Evolutionary conservation across 306 rosid genomes (phyloP), one percentile per base, ranked within the genome.

Genomic region (Sicyos edulis): DNA sequence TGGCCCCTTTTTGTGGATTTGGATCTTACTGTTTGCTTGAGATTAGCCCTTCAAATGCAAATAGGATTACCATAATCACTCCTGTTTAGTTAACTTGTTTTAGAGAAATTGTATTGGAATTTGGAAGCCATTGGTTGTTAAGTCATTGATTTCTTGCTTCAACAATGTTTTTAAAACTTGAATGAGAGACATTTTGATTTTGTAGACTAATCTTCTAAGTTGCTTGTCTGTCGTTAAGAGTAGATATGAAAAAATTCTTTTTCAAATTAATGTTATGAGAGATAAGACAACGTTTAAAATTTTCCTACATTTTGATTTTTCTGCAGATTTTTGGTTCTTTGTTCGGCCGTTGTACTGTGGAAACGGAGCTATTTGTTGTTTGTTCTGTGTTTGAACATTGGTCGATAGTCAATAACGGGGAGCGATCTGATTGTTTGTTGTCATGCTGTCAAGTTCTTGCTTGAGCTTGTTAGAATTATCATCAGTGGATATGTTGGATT

Each of bases 401-500:
- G 59, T 82, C 37, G 44, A 21, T 70, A 78, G 59, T 51, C 32
- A 15, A 32, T 7, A 7, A 16, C 21, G 34, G 0, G 70, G 76
- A 55, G 76, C 20, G 26, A 49, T 51, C 40, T 21, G 15, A 42
- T 22, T 12, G 16, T 37, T 49, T 10, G 12, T 65, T 78, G 82
- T 55, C 70, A 92, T 89, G 92, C 77, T 83, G 58, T 82, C 83
- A 73, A 85, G 85, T 64, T 85, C 96, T 66, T 79, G 76, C 83
- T 64, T 80, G 49, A 84, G 83, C 80, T 82, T 88, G 80, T 72
- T 81, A 76, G 89, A 92, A 64, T 70, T 88, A 81, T 87, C 84
- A 20, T 77, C 92, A 3, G 85, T 80, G 76, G 95, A 88, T 76
- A 70, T 82, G 80, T 60, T 81, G 44, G 83, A 84, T 82, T 58